Evolutionary conservation across 345 rosid genomes (phyloP), one percentile per base, ranked within the genome.

Genomic region (Hevea brasiliensis): DNA sequence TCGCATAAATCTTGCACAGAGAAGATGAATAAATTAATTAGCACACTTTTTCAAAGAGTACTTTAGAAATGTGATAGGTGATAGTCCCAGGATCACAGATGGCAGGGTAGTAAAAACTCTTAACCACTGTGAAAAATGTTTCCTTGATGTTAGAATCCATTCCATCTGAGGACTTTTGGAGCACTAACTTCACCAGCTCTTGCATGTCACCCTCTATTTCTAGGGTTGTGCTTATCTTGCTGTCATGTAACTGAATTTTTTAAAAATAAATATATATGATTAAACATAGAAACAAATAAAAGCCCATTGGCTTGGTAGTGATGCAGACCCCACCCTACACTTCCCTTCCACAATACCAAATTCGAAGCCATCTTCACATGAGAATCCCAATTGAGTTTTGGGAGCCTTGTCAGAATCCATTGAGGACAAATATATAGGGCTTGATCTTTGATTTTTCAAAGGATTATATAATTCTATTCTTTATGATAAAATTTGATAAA

Each of bases 71-170:
- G 72, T 95, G 98, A 68, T 74, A 72, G 61, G 85, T 82, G 48
- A 87, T 42, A 1, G 83, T 88, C 24, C 70, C 82, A 29, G 81
- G 77, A 61, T 82, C 91, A 72, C 83, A 89, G 56, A 84, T 61
- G 48, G 93, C 92, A 24, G 74, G 50, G 61, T 95, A 95, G 84
- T 89, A 95, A 80, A 81, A 91, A 26, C 88, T 81, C 79, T 76
- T 89, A 11, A 89, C 89, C 57, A 92, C 90, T 4, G 81, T 51
- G 10, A 95, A 84, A 75, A 87, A 89, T 24, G 86, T 83, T 9
- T 85, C 77, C 79, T 89, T 91, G 71, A 86, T 68, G 50, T 79
- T 74, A 55, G 70, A 58, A 20, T 65, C 63, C 3, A 74, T 64
- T 12, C 55, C 83, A 24, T 59, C 79, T 6, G 78, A 58, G 10